Percentiles rank a stretch among this genome's conserved stretches.
Evolutionary conservation across 371 early-diverging fungal genomes (phyloP).

Genomic region (Mucor sp.): DNA sequence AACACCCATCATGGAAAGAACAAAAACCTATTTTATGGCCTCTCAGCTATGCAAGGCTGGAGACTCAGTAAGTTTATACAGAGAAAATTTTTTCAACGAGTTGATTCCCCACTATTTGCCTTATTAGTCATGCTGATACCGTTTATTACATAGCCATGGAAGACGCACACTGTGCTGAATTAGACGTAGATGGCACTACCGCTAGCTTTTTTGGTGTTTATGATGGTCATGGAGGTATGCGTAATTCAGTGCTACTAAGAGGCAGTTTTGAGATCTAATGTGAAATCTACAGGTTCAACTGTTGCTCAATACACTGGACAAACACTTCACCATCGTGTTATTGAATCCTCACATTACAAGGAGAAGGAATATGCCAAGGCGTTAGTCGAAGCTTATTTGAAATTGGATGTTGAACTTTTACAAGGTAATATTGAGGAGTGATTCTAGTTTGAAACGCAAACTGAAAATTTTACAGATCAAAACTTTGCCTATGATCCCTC

Average conservation of each 20-base stretch:
- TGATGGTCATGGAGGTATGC: conserved; percentile 94
- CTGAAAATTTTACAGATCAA: conserved; percentile 53
- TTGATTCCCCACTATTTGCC: neutral
- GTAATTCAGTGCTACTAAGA: neutral
- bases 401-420: conserved; percentile 78
- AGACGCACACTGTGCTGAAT: conserved; percentile 93
- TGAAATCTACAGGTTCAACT: conserved; percentile 52
- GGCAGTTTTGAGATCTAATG: neutral
- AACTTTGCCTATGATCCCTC: conserved; percentile 77
- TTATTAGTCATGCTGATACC: neutral
- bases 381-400: conserved; percentile 81
- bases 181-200: conserved; percentile 62
- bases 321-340: conserved; percentile 74
- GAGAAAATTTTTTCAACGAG: neutral
- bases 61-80: conserved; percentile 75
- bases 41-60: conserved; percentile 98
- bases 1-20: conserved; percentile 73
- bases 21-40: conserved; percentile 75
- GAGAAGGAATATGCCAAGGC: conserved; percentile 73
- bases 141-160: conserved; percentile 80
- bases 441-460: neutral
- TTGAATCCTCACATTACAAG: conserved; percentile 62
- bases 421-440: conserved; percentile 51
- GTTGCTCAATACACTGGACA: conserved; percentile 90
- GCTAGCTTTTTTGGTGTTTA: conserved; percentile 92